Percentiles rank a stretch among this genome's conserved stretches.
phyloP scores from a whole-genome alignment of 73 alveolate species.

The Stentor coeruleus region DNA sequence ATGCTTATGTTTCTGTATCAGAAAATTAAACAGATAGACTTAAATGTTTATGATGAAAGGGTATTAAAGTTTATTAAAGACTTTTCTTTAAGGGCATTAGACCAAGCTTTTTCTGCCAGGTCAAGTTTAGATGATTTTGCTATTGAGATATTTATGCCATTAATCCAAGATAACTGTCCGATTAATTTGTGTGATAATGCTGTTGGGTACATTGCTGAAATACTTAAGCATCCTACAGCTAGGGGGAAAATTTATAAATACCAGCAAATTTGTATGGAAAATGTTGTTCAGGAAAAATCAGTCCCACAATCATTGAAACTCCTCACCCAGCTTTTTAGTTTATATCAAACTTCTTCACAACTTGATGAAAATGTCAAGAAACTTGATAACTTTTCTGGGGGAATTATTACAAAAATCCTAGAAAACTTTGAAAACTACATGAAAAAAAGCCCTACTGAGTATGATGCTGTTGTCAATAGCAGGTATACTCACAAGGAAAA shows the following conservation, averaged over 20 bases:
- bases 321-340: not conserved
- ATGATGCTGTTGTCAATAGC: not conserved
- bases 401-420: not conserved
- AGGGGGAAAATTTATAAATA: not conserved
- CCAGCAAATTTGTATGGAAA: not conserved
- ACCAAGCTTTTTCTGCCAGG: not conserved
- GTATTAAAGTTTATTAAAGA: constrained; percentile 53
- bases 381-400: not conserved
- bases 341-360: not conserved
- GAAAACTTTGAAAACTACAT: not conserved
- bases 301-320: not conserved
- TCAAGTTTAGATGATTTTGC: not conserved
- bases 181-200: not conserved
- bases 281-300: not conserved
- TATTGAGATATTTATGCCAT: not conserved
- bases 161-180: not conserved
- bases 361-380: not conserved
- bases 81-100: constrained; percentile 36
- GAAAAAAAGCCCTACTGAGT: not conserved
- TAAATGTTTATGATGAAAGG: constrained; percentile 46
- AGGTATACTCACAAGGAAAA: constrained; percentile 38
- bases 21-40: constrained; percentile 33
- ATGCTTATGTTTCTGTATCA: constrained; percentile 10
- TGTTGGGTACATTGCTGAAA: not conserved
- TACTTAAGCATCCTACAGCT: not conserved